phyloP scores from a whole-genome alignment of 108 stramenopile species.

The Conticribra guillardii region DNA sequence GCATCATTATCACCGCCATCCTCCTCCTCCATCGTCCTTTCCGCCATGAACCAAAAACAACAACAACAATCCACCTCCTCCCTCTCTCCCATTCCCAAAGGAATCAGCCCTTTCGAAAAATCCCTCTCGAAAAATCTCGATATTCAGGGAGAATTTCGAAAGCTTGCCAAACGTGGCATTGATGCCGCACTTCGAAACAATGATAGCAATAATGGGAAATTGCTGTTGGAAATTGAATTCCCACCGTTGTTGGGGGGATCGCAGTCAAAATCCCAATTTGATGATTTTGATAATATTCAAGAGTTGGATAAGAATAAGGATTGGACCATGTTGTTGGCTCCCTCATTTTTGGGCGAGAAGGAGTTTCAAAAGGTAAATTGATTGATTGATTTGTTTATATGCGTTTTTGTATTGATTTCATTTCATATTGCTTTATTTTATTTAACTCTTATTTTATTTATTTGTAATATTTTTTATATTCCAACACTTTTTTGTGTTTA shows the following conservation, averaged over 20 bases:
- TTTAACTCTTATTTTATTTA: too few relatives aligned
- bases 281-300: slow-evolving; percentile 90
- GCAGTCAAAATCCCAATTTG: slow-evolving; percentile 77
- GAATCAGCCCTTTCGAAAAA: slow-evolving; percentile 82
- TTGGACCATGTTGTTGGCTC: slow-evolving; percentile 72
- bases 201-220: slow-evolving; percentile 30
- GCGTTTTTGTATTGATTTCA: too few relatives aligned
- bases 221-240: slow-evolving; percentile 83
- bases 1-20: background rate
- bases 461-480: too few relatives aligned
- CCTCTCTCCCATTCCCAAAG: slow-evolving; percentile 64
- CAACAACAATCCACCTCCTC: too few relatives aligned
- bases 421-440: too few relatives aligned
- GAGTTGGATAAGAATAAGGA: slow-evolving; percentile 83
- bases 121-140: slow-evolving; percentile 60
- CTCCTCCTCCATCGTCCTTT: background rate
- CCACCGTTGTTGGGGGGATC: slow-evolving; percentile 78
- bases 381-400: too few relatives aligned
- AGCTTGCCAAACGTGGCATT: slow-evolving; percentile 49
- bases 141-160: slow-evolving; percentile 68
- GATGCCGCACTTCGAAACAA: too few relatives aligned
- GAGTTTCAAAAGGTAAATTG: background rate
- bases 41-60: background rate
- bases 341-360: slow-evolving; percentile 43
- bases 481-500: too few relatives aligned